Evolutionary conservation across 768 basidiomycete genomes (phyloP), one percentile per base, ranked within the genome.

Genomic region (Phlebiopsis flavidoalba): DNA sequence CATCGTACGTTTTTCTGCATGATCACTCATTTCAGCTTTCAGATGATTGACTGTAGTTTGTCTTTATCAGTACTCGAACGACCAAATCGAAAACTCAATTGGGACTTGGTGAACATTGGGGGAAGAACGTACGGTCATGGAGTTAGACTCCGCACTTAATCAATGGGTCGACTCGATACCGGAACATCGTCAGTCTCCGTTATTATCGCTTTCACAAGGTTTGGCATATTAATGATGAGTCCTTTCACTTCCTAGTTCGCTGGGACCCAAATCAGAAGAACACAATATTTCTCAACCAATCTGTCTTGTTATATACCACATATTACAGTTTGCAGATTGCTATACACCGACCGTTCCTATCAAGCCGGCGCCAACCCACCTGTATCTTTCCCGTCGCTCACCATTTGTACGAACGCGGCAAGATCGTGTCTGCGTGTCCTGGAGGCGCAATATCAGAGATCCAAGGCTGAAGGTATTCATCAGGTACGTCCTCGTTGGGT

Each of bases 291-390:
- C 46, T 80, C 67, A 61, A 68, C 37, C 75, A 77, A 60, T 75
- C 74, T 4, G 75, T 76, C 3, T 60, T 66, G 7, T 67, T 81
- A 0, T 76, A 77, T 60, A 63, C 72, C 3, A 63, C 71, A 14
- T 83, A 80, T 67, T 82, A 82, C 65, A 75, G 76, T 21, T 62
- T 72, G 12, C 76, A 81, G 67, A 92, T 93, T 64, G 75, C 85
- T 58, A 83, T 92, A 53, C 91, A 93, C 69, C 79, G 91, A 49
- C 87, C 88, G 2, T 92, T 90, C 71, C 86, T 94, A 60, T 87
- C 88, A 0, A 82, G 81, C 0, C 82, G 83, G 3, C 74, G 79
- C 36, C 83, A 83, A 58, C 79, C 78, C 0, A 72, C 76, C 0
- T 70, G 73, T 19, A 67, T 81, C 72, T 1, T 75, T 79, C 62